A percentile compares a stretch with the other conserved stretches of the same genome.
phyloP scores from a whole-genome alignment of 2,329 filamentous ascomycete genomes.

The Trichoderma sp. region DNA sequence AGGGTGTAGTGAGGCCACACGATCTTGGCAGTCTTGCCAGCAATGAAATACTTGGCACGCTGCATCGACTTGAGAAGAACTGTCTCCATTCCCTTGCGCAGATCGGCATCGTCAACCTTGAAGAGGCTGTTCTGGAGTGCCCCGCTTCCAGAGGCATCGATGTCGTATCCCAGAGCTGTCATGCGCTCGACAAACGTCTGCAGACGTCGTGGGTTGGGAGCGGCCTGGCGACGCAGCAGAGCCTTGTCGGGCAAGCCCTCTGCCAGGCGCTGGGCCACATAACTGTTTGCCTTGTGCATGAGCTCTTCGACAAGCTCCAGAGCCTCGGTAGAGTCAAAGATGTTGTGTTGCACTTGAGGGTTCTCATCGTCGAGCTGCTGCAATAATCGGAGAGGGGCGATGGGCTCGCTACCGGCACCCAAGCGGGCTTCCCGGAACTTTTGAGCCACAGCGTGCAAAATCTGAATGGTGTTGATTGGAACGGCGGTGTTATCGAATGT shows the following conservation, averaged over 20 bases:
- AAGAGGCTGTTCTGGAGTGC: conserved; percentile 92
- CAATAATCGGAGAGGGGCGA: conserved; percentile 82
- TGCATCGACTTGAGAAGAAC: conserved; percentile 93
- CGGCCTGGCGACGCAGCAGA: conserved; percentile 78
- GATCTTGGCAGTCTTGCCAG: conserved; percentile 73
- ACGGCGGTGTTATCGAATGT: conserved; percentile 64
- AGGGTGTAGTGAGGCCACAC: conserved; percentile 86
- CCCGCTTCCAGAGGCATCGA: conserved; percentile 86
- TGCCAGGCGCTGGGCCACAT: conserved; percentile 81
- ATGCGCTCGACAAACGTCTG: conserved; percentile 91
- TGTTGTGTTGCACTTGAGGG: conserved; percentile 91
- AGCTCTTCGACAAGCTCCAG: conserved; percentile 95
- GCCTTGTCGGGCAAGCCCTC: conserved; percentile 86
- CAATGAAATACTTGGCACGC: conserved; percentile 91
- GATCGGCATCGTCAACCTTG: conserved; percentile 81
- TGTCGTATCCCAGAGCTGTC: conserved; percentile 83
- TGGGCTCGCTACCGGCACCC: conserved; percentile 72
- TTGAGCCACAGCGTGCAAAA: conserved; percentile 76
- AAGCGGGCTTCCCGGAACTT: conserved; percentile 90
- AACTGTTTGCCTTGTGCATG: conserved; percentile 86
- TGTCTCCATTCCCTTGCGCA: conserved; percentile 98
- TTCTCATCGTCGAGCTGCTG: conserved; percentile 98
- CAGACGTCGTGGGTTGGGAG: conserved; percentile 84
- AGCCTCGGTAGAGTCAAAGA: conserved; percentile 85
- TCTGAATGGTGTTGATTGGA: conserved; percentile 73